Percentiles rank a stretch among this genome's conserved stretches.
Conservation (phyloP, 2,329 filamentous ascomycete genomes). For the Chrysoporthe cubensis region DNA sequence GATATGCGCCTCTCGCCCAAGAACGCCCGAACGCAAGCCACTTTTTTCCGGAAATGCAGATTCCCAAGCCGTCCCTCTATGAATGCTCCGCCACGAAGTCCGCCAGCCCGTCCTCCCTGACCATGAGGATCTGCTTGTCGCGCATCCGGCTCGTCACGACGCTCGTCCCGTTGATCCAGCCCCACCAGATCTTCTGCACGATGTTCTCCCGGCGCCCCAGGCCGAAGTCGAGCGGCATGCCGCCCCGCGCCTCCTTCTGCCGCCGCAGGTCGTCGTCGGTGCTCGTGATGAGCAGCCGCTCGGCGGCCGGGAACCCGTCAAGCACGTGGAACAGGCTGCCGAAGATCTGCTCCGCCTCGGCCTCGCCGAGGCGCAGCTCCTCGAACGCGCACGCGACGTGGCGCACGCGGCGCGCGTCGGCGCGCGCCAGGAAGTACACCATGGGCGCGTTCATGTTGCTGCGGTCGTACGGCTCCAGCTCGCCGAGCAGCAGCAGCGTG, state of each 20-base stretch:
- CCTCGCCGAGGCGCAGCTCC: slow-evolving; percentile 48
- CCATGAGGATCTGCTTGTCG: slow-evolving; percentile 48
- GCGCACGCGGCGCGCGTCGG: slow-evolving; percentile 48
- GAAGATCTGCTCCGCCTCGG: slow-evolving; percentile 51
- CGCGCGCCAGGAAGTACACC: slow-evolving; percentile 50
- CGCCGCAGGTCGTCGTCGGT: slow-evolving; percentile 41
- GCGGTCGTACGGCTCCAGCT: slow-evolving; percentile 51
- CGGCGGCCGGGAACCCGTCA: slow-evolving; percentile 46
- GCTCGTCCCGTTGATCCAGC: slow-evolving; percentile 48
- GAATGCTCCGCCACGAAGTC: slow-evolving; percentile 35
- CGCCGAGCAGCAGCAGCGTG: slow-evolving; percentile 51
- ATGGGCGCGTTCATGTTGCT: slow-evolving; percentile 53
- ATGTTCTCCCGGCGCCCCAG: slow-evolving; percentile 38
- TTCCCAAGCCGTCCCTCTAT: slow-evolving; percentile 8
- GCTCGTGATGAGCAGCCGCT: slow-evolving; percentile 46
- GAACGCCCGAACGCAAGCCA: not conserved
- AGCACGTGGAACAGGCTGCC: slow-evolving; percentile 52
- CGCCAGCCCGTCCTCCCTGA: slow-evolving; percentile 48
- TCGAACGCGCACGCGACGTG: slow-evolving; percentile 49
- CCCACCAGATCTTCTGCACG: slow-evolving; percentile 53
- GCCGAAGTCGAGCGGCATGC: slow-evolving; percentile 14
- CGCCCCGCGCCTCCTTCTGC: slow-evolving; percentile 24
- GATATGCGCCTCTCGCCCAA: not conserved
- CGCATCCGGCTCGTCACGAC: slow-evolving; percentile 45
- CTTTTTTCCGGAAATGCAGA: not conserved